Evolutionary conservation across 495 filamentous ascomycete species (phyloP).

Genomic region (Penicillium roqueforti): DNA sequence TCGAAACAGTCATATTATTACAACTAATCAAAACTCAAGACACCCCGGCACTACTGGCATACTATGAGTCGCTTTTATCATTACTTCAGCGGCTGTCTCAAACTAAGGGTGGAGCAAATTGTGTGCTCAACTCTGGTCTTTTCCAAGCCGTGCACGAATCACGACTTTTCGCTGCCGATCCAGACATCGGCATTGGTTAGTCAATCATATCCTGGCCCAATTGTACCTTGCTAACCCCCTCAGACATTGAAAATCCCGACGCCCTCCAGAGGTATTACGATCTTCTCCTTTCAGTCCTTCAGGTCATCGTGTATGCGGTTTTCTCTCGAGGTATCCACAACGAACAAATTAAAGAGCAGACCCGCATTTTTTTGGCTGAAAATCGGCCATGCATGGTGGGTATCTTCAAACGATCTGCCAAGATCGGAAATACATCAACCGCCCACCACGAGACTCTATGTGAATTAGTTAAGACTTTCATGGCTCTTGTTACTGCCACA

Average conservation of each 20-base stretch:
- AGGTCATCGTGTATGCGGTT: conserved; percentile 75
- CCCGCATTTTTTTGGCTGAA: conserved; percentile 67
- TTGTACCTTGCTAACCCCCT: conserved; percentile 15
- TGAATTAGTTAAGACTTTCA: conserved; percentile 58
- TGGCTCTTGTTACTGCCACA: conserved; percentile 54
- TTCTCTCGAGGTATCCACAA: conserved; percentile 78
- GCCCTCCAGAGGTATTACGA: conserved; percentile 78
- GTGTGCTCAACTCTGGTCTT: conserved; percentile 82
- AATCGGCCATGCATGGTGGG: conserved; percentile 77
- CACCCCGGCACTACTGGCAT: conserved; percentile 51
- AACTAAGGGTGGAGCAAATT: conserved; percentile 71
- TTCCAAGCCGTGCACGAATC: conserved; percentile 78
- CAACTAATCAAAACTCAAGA: conserved; percentile 35
- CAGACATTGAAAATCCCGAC: conserved; percentile 62
- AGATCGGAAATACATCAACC: conserved; percentile 55
- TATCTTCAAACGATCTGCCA: conserved; percentile 85
- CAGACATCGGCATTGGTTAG: conserved; percentile 81
- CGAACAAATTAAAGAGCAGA: conserved; percentile 67
- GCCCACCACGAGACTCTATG: conserved; percentile 41
- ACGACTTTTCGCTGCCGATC: conserved; percentile 80
- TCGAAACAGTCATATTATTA: neutral
- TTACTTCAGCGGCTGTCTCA: conserved; percentile 82
- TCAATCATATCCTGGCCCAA: conserved; percentile 7
- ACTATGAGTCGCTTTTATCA: conserved; percentile 71
- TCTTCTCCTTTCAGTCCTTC: conserved; percentile 73